Evolutionary conservation across 2,329 filamentous ascomycete species (phyloP).

Genomic region (Pseudocercospora pini-densiflorae): DNA sequence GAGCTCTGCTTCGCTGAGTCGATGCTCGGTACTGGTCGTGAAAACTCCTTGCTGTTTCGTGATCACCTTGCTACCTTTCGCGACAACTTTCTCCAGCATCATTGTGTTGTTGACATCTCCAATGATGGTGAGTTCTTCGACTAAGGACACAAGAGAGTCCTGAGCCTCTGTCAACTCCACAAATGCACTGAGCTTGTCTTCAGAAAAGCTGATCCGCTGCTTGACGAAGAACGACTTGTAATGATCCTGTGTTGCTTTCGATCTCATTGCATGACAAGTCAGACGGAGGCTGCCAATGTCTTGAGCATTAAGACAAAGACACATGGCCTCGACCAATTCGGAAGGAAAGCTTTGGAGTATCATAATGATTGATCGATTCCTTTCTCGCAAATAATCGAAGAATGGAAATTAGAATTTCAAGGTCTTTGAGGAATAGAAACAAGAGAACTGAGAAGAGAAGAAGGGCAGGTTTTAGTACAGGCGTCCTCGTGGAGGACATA

Average conservation of each 20-base stretch:
- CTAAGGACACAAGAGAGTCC: slow-evolving; percentile 9
- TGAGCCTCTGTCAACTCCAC: slow-evolving; percentile 6
- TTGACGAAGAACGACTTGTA: slow-evolving; percentile 16
- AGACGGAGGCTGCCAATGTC: slow-evolving; percentile 18
- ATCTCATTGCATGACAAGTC: slow-evolving; percentile 9
- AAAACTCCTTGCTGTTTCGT: slow-evolving; percentile 6
- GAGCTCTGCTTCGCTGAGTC: slow-evolving; percentile 1
- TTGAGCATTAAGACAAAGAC: not conserved
- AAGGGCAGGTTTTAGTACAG: not conserved
- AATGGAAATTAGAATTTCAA: not conserved
- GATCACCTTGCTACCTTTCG: slow-evolving; percentile 1
- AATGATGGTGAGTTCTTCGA: slow-evolving; percentile 16
- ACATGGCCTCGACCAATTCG: slow-evolving; percentile 21
- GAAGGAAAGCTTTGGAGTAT: slow-evolving; percentile 5
- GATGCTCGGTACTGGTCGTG: slow-evolving; percentile 1
- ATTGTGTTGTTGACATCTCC: slow-evolving; percentile 16
- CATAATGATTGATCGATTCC: not conserved
- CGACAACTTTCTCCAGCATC: slow-evolving; percentile 6
- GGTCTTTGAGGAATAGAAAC: not conserved
- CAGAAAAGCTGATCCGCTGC: slow-evolving; percentile 12
- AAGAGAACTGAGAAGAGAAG: not conserved
- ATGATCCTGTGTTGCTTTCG: slow-evolving; percentile 17
- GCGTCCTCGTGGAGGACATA: not conserved
- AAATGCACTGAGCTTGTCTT: slow-evolving; percentile 1
- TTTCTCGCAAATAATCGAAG: not conserved